Evolutionary conservation across 2,329 filamentous ascomycete genomes (phyloP), one percentile per base, ranked within the genome.

Genomic region (Cryoendolithus antarcticus): DNA sequence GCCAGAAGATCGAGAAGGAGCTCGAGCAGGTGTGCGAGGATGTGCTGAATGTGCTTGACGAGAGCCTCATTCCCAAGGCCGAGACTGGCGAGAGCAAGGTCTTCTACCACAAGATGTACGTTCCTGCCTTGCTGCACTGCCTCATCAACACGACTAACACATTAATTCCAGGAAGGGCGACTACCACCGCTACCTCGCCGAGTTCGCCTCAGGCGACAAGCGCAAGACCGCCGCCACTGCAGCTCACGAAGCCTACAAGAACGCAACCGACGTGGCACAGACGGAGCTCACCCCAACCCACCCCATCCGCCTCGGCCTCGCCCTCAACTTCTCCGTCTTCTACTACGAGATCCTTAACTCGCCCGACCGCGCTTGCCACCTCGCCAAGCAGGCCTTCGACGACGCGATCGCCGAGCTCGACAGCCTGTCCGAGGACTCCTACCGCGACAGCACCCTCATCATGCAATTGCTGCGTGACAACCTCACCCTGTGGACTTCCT

Each of bases 81-180:
- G 82, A 91, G 69, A 82, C 85, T 53, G 89, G 89, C 71, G 89
- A 96, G 76, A 94, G 86, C 66, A 96, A 95, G 80, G 89, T 96
- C 64, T 96, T 96, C 70, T 96, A 96, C 75, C 88, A 95, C 82
- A 96, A 96, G 80, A 96, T 96, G 89, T 95, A 72, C 57, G 84
- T 74, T 27, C 27, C 34, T 27, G 6, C 32, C 19, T 32, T 32
- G 10, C 9, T 12, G 11, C 30, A 30, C 6, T 29, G 30, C n/a
- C 11, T 6, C 30, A 28, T 8, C 5, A 10, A 35, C 9, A 38
- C 31, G 34, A 37, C 46, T 49, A 40, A 53, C 40, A 30, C 19
- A 21, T 39, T 11, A 6, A 42, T 47, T 52, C 59, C 55, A 93
- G 86, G 86, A 93, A 93, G 80, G 86, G 86, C 69, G 86, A 93